Percentiles rank a stretch among this genome's conserved stretches.
These are phyloP conservation scores for Tetrapisispora phaffii DNA, from an alignment of 805 yeast genomes.

Conservation along the genomic window DNA sequence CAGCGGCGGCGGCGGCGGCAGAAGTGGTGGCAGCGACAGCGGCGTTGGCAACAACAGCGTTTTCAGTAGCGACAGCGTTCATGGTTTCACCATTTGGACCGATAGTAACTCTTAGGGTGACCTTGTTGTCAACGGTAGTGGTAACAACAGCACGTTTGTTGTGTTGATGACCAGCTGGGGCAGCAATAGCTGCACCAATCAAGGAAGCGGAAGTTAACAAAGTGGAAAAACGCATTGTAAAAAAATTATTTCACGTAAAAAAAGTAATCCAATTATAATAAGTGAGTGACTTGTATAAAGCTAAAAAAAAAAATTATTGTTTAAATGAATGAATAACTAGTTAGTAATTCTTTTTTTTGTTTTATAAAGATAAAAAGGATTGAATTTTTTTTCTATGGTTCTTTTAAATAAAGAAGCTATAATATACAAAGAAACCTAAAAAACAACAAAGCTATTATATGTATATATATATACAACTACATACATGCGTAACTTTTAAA, in stretches of 20 bases:
- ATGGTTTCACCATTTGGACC: constrained; percentile 18
- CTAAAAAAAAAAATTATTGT: background rate
- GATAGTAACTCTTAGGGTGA: constrained; percentile 29
- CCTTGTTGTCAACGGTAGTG: constrained; percentile 39
- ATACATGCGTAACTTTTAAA: no score
- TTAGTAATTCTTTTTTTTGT: background rate
- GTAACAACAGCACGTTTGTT: constrained; percentile 45
- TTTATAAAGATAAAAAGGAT: background rate
- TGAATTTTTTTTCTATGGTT: background rate
- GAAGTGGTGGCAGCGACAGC: constrained; percentile 14
- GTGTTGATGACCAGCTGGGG: constrained; percentile 54
- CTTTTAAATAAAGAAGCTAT: no score
- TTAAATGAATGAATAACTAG: constrained; percentile 5
- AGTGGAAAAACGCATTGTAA: constrained; percentile 41
- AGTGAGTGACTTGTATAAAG: constrained; percentile 9
- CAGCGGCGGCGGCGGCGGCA: constrained; percentile 19
- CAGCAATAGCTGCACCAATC: constrained; percentile 42
- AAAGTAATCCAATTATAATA: constrained; percentile 3
- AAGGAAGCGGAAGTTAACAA: constrained; percentile 39
- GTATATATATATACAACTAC: no score
- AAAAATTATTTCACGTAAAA: constrained; percentile 1
- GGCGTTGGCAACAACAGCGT: constrained; percentile 13
- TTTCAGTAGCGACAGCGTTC: constrained; percentile 17
- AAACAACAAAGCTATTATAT: background rate
- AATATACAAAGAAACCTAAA: no score